Evolutionary conservation across 495 filamentous ascomycete genomes (phyloP), one percentile per base, ranked within the genome.

Genomic region (Podospora tetraspora): DNA sequence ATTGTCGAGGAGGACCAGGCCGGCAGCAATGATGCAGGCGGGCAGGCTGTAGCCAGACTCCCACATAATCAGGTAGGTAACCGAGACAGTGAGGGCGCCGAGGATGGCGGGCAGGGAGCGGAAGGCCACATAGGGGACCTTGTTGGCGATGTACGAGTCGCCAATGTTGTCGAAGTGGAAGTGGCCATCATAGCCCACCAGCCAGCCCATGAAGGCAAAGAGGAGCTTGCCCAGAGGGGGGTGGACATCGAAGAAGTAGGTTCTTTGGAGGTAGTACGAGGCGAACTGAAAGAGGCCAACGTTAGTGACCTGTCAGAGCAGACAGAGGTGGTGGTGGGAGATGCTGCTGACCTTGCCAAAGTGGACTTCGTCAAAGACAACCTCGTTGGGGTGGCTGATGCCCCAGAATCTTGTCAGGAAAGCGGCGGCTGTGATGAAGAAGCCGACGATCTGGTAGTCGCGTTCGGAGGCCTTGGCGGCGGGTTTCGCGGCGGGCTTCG

Each of bases 231-330:
- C 95, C 73, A 99, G 97, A 10, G 95, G 95, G 61, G 95, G 95
- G 79, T 99, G 95, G 59, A 99, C 95, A 84, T 99, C 95, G 87
- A 99, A 99, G 87, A 99, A 99, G 82, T 98, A 99, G 30, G 93
- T 98, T 76, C 92, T 90, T 81, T 97, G 90, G 52, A 99, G 89
- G 75, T 99, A 99, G 80, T 97, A 96, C 16, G 92, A 96, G 66
- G 93, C 93, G 75, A 97, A 97, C 93, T 97, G 64, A 16, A 27
- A 37, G 11, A 63, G 12, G 56, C 10, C 11, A 24, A 27, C 13
- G 69, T 75, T 56, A 73, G 71, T 25, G 2, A 25, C 9, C 1
- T 3, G 30, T n/a, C 34, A 43, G 13, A 6, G 34, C 56, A 69
- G 58, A 25, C n/a, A n/a, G n/a, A 29, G 57, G 57, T 56, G 3